Evolutionary conservation across 2,329 filamentous ascomycete genomes (phyloP).

Genomic region (Tolypocladium cylindrosporum): DNA sequence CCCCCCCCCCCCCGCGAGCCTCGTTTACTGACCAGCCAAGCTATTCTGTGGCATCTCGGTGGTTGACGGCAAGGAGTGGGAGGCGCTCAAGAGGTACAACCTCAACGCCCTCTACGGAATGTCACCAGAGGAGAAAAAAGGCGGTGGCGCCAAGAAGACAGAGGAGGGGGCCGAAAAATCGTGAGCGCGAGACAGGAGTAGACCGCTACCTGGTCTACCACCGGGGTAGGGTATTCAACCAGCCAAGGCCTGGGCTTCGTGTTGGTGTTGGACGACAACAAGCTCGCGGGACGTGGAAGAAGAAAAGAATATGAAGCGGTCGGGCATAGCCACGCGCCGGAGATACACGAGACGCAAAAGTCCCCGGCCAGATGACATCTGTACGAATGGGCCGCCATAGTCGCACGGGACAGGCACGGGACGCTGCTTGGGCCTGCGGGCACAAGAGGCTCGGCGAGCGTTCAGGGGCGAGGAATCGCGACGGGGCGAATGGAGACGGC

Average conservation of each 20-base stretch:
- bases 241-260: not conserved
- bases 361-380: not conserved
- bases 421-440: not conserved
- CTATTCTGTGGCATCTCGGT: slow-evolving; percentile 71
- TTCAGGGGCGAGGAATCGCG: not conserved
- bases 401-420: not conserved
- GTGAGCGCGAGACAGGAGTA: not conserved
- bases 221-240: not conserved
- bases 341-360: not conserved
- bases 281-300: not conserved
- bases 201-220: not conserved
- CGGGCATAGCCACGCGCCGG: not conserved
- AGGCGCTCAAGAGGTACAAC: slow-evolving; percentile 67
- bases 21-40: slow-evolving; percentile 27
- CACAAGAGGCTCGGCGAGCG: not conserved
- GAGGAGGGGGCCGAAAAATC: not conserved
- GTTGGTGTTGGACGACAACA: not conserved
- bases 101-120: slow-evolving; percentile 59
- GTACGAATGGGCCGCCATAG: not conserved
- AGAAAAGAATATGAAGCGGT: not conserved
- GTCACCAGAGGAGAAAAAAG: slow-evolving; percentile 1
- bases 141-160: not conserved
- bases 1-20: too few relatives aligned
- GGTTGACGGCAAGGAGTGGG: slow-evolving; percentile 59
- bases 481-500: not conserved